Percentiles rank a stretch among this genome's conserved stretches.
Evolutionary conservation across 345 rosid genomes (phyloP).

Genomic region (Conringia planisiliqua): DNA sequence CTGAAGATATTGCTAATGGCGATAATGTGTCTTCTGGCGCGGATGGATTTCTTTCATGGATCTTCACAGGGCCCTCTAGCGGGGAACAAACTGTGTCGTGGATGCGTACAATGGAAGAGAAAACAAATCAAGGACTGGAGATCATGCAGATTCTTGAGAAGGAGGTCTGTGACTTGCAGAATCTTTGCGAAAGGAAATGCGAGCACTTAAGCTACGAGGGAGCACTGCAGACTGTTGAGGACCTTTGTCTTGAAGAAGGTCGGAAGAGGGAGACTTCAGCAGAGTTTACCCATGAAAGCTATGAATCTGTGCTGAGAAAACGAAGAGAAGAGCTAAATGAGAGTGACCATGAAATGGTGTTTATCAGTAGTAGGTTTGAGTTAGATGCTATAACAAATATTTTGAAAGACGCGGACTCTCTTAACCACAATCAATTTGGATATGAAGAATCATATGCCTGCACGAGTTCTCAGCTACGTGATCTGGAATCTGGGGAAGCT

Average conservation of each 20-base stretch:
- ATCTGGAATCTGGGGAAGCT: slow-evolving; percentile 81
- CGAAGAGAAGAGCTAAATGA: slow-evolving; percentile 62
- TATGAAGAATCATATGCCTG: slow-evolving; percentile 58
- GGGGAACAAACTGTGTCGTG: slow-evolving; percentile 64
- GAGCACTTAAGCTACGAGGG: slow-evolving; percentile 77
- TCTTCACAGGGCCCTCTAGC: slow-evolving; percentile 72
- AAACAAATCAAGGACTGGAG: slow-evolving; percentile 66
- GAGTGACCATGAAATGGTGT: slow-evolving; percentile 49
- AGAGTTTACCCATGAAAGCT: slow-evolving; percentile 53
- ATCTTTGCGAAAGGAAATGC: slow-evolving; percentile 77
- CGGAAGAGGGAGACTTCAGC: slow-evolving; percentile 66
- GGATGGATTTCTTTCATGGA: slow-evolving; percentile 75
- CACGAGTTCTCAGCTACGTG: slow-evolving; percentile 66
- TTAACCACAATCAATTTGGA: slow-evolving; percentile 68
- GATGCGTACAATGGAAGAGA: slow-evolving; percentile 69
- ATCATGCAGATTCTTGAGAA: slow-evolving; percentile 75
- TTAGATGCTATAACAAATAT: slow-evolving; percentile 67
- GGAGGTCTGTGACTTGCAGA: slow-evolving; percentile 71
- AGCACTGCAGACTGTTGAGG: slow-evolving; percentile 80
- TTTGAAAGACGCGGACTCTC: slow-evolving; percentile 71
- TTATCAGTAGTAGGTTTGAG: slow-evolving; percentile 54
- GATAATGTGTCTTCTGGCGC: slow-evolving; percentile 37
- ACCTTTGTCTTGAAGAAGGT: slow-evolving; percentile 77
- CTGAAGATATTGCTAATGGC: slow-evolving; percentile 34
- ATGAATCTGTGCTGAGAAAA: slow-evolving; percentile 60